Base-by-base conservation (phyloP, 805 yeast species). In the Wickerhamiella cacticola region DNA sequence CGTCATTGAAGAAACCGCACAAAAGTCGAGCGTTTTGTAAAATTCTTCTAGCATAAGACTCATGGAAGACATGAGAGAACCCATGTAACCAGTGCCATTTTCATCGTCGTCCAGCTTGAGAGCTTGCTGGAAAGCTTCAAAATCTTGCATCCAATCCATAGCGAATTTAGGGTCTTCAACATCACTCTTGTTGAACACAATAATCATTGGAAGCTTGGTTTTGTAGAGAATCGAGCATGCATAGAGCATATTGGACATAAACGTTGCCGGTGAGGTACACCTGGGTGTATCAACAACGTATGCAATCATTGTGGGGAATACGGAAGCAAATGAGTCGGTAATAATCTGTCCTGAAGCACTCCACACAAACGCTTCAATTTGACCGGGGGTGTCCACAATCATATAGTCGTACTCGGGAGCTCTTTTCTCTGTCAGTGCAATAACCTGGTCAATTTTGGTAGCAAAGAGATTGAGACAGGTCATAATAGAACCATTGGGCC, bases 401-500 rank as follows among this genome's bases (percentile, higher is more conserved):
- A 88, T 83, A 62, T 87, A 81, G 18, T 76, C 64, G 54, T 71
- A 71, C 47, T 67, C 63, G 15, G 53, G 56, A 1, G 79, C 68
- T 55, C 89, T 76, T 60, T 87, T 86, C 59, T 87, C 95, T 18
- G 89, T 82, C 33, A 92, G 69, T 33, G 75, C 74, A 43, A 92
- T 79, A 3, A 92, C 96, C 67, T 92, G 98, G 63, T 92, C 99
- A 50, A 92, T 86, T 65, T 92, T 92, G 12, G 99, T 92, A 43
- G 96, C 71, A 61, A 92, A 92, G 45, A 92, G 68, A 61, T 92
- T 92, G 52, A 92, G 70, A 18, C 95, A 85, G 0, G 98, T 92
- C 54, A 94, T 95, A 61, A 92, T 92, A 2, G 97, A 97, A 49
- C 99, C 99, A 61, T 92, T 92, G 12, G 99, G 99, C 0, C 99